Conservation (phyloP, 805 yeast genomes). For the Kockiozyma suomiensis region DNA sequence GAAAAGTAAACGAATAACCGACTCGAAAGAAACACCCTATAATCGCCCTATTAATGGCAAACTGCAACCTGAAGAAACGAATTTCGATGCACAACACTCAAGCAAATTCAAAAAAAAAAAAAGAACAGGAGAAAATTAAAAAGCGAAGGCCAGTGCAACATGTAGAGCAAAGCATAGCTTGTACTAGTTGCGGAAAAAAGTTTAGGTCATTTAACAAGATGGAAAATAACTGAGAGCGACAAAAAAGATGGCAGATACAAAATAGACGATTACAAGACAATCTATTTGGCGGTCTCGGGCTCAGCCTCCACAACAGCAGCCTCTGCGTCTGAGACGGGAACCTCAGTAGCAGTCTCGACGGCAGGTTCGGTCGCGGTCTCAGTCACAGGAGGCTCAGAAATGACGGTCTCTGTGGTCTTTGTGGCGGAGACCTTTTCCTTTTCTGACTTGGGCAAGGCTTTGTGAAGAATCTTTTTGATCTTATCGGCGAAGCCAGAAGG, state of each 20-base stretch:
- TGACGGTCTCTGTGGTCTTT: constrained; percentile 3
- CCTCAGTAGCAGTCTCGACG: constrained; percentile 20
- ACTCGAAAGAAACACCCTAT: too few relatives aligned
- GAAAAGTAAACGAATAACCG: not conserved
- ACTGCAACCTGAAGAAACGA: not conserved
- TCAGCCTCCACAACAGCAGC: constrained; percentile 14
- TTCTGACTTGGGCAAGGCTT: constrained; percentile 20
- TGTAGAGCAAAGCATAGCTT: not conserved
- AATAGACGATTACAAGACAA: not conserved
- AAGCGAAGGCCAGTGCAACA: too few relatives aligned
- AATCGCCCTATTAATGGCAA: not conserved
- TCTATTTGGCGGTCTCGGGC: not conserved
- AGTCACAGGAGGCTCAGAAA: constrained; percentile 5
- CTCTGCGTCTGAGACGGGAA: constrained; percentile 7
- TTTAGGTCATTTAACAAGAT: not conserved
- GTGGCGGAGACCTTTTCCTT: constrained; percentile 7
- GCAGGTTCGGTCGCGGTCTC: constrained; percentile 18
- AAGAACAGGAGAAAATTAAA: too few relatives aligned
- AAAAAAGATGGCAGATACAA: too few relatives aligned
- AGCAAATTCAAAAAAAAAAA: not conserved
- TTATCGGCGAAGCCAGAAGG: constrained; percentile 31
- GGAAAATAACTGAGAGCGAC: too few relatives aligned
- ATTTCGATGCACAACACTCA: not conserved
- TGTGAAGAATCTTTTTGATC: constrained; percentile 28
- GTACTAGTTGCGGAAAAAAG: not conserved